Evolutionary conservation across 2,329 filamentous ascomycete species (phyloP).

Genomic region (Lachnellula willkommii): DNA sequence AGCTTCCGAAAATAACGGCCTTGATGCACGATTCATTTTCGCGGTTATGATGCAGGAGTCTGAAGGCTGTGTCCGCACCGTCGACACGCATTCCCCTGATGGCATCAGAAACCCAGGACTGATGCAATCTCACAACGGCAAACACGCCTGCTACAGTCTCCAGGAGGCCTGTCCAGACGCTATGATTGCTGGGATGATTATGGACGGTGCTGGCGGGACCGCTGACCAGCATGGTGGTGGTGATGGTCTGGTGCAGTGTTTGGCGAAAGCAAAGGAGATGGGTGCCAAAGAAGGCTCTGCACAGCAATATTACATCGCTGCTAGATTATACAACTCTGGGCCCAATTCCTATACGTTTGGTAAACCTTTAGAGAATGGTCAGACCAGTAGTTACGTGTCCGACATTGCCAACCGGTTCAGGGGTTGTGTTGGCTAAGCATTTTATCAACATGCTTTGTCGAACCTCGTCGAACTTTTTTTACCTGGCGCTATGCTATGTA

Average conservation of each 20-base stretch:
- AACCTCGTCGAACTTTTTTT: too few species aligned
- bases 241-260: neutral
- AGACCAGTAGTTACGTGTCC: neutral
- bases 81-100: slow-evolving; percentile 8
- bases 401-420: neutral
- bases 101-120: slow-evolving; percentile 21
- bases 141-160: neutral
- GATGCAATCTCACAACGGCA: slow-evolving; percentile 24
- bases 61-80: slow-evolving; percentile 24
- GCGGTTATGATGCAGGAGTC: slow-evolving; percentile 34
- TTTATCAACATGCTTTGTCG: too few species aligned
- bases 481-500: too few species aligned
- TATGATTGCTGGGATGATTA: neutral
- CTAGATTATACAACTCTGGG: neutral
- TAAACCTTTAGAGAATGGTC: neutral
- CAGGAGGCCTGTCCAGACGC: neutral
- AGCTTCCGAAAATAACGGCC: slow-evolving; percentile 7
- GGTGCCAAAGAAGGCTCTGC: neutral
- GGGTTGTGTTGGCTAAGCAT: too few species aligned
- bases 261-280: neutral
- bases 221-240: neutral
- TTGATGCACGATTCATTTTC: slow-evolving; percentile 32
- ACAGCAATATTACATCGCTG: neutral
- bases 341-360: neutral
- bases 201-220: neutral